Base-by-base conservation (phyloP, 139 green algal species). In the Micractinium sp. region DNA sequence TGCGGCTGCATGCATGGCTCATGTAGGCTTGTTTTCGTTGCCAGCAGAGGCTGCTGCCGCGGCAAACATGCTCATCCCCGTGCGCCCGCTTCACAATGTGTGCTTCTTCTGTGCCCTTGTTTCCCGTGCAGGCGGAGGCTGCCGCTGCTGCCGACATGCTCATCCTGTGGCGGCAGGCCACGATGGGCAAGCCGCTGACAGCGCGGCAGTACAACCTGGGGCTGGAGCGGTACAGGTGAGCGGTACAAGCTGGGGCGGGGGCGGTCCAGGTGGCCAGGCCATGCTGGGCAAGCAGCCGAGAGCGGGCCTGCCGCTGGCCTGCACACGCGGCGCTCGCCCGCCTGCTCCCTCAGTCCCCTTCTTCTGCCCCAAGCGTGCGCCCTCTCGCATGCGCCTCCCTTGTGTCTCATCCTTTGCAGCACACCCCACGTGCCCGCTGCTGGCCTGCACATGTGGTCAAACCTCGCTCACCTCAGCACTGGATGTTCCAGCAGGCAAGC, bases 101-200 rank as follows among this genome's bases (percentile, higher is more conserved):
- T 82, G 33, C 33, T 31, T 29, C 36, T 1, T 31, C 66, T 35
- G n/a, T 39, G 27, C 81, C 47, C 35, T 5, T 20, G 0, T 18
- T 19, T 86, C 14, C 4, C 23, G 5, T 20, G 36, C 82, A 87
- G 82, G 66, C 66, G 22, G 66, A 87, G 38, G 82, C 82, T 3
- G 82, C 82, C 9, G 82, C 82, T 13, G 82, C 82, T 29, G 27
- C 16, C 16, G 82, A 87, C 63, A 66, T 87, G 82, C 38, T 87
- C 36, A 29, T 29, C 38, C 29, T 87, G 35, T 87, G 82, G 82
- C 63, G 66, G 36, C 82, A 87, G 66, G 35, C 35, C 27, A 5
- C 56, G 82, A 23, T 79, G 82, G 66, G 38, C 1, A 79, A 79
- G 82, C 63, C 39, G 36, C 63, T 79, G 25, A 78, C 69, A 2